Base-by-base conservation (phyloP, 768 basidiomycete species). In the Tylopilus vinaceipallidus region DNA sequence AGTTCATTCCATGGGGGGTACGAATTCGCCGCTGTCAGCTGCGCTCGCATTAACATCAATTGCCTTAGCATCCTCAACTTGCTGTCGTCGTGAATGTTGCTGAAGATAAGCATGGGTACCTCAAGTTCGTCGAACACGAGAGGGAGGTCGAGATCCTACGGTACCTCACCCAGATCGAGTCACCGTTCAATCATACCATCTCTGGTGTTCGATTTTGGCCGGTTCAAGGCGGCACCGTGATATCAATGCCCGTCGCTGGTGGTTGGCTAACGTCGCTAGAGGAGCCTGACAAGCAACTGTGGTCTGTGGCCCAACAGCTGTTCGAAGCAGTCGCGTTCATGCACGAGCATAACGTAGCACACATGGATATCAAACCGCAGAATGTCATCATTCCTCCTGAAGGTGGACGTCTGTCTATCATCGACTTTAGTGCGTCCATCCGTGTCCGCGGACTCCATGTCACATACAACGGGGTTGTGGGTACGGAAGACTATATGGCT, bases 341-440 rank as follows among this genome's bases (percentile, higher is more conserved):
- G 60, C 60, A 60, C 26, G 22, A 50, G n/a, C 42, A 64, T 23
- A 17, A 30, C 1, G 36, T 61, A 1, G 60, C 49, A 0, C 54
- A 61, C 43, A 42, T 54, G 34, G 60, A 62, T 16, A 24, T 61
- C 14, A 61, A 62, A 3, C 45, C 38, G 0, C 19, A 14, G 2
- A 50, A 50, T 12, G 13, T 47, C 4, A 20, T 50, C 38, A 40
- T 47, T 2, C 44, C 38, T 13, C 23, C 32, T 2, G 39, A 27
- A n/a, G 40, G 39, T 1, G 47, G 47, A 6, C 39, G 32, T 32
- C 32, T 48, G 0, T 33, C 47, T 5, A 34, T 48, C 13, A 48
- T 48, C 30, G 39, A 42, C 2, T 48, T 41, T 12, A 48, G 40
- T 11, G 11, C 33, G 1, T 41, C 47, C 9, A 22, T 27, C 17